phyloP scores from a whole-genome alignment of 495 filamentous ascomycete species.

The Lasiosphaeris hirsuta region DNA sequence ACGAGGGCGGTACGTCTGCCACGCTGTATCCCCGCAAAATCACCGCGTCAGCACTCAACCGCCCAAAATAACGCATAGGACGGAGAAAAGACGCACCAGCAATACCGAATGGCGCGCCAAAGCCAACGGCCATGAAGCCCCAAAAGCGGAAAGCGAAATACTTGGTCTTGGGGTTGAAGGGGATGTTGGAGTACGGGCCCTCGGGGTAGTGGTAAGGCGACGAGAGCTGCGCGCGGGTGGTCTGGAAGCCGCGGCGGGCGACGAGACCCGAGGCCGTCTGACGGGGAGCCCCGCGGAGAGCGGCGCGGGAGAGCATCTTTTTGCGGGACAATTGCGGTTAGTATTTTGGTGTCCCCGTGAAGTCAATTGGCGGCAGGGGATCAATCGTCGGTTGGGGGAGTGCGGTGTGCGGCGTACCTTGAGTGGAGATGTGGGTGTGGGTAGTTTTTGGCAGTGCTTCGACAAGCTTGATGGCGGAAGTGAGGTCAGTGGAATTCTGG shows the following conservation, averaged over 20 bases:
- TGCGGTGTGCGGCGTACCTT: not conserved
- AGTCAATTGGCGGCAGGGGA: constrained; percentile 5
- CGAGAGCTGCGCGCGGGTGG: constrained; percentile 77
- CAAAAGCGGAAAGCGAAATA: constrained; percentile 82
- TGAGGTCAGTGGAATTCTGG: constrained; percentile 17
- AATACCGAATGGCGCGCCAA: constrained; percentile 77
- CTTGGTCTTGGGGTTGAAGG: constrained; percentile 90
- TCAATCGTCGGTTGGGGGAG: not conserved
- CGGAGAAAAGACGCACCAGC: constrained; percentile 56
- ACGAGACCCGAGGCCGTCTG: constrained; percentile 61
- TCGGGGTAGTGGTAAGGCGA: constrained; percentile 98
- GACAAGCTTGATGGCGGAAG: constrained; percentile 6
- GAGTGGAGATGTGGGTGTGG: not conserved
- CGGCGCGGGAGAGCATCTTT: constrained; percentile 84
- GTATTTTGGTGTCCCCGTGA: not conserved
- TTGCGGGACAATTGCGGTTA: not conserved
- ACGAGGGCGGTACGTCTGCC: constrained; percentile 77
- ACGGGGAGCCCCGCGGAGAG: constrained; percentile 63
- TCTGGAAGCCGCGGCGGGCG: constrained; percentile 90
- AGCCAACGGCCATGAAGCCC: constrained; percentile 72
- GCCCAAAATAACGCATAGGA: not conserved
- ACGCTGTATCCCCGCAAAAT: constrained; percentile 52
- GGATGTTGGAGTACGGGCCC: constrained; percentile 88
- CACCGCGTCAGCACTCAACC: not conserved
- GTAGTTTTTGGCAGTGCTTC: not conserved